phyloP scores from a whole-genome alignment of 441 rosid genomes.

The Arabidopsis lyrata region DNA sequence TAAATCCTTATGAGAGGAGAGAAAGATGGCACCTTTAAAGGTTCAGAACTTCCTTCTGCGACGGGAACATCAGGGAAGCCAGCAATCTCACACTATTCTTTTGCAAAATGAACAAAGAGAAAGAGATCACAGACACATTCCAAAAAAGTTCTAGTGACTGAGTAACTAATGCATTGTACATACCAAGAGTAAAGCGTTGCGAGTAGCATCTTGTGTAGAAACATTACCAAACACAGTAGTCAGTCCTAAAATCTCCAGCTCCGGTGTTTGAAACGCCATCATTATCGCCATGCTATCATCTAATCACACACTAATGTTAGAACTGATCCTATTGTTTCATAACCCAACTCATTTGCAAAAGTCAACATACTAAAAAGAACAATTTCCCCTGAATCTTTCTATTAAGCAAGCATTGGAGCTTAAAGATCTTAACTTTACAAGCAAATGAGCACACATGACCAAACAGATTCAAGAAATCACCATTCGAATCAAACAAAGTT shows the following conservation, averaged over 20 bases:
- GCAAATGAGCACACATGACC: background rate
- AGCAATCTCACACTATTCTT: slow-evolving; percentile 97
- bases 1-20: slow-evolving; percentile 8
- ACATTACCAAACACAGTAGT: slow-evolving; percentile 92
- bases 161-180: slow-evolving; percentile 21
- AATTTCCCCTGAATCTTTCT: background rate
- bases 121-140: slow-evolving; percentile 57
- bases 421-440: slow-evolving; percentile 30
- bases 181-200: slow-evolving; percentile 89
- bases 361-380: background rate
- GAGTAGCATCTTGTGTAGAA: slow-evolving; percentile 72
- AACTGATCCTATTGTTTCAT: slow-evolving; percentile 5
- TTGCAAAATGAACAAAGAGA: slow-evolving; percentile 51
- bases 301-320: slow-evolving; percentile 37
- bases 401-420: background rate
- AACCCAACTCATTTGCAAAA: background rate
- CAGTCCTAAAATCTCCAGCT: slow-evolving; percentile 76
- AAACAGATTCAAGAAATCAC: slow-evolving; percentile 19
- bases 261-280: slow-evolving; percentile 90
- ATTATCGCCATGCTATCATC: slow-evolving; percentile 95
- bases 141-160: background rate
- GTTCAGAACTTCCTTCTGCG: slow-evolving; percentile 78
- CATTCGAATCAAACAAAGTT: slow-evolving; percentile 4
- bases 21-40: slow-evolving; percentile 71
- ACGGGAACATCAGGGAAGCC: slow-evolving; percentile 84